Evolutionary conservation across 2,329 filamentous ascomycete species (phyloP), one percentile per base, ranked within the genome.

Genomic region (Aphanocladium album): DNA sequence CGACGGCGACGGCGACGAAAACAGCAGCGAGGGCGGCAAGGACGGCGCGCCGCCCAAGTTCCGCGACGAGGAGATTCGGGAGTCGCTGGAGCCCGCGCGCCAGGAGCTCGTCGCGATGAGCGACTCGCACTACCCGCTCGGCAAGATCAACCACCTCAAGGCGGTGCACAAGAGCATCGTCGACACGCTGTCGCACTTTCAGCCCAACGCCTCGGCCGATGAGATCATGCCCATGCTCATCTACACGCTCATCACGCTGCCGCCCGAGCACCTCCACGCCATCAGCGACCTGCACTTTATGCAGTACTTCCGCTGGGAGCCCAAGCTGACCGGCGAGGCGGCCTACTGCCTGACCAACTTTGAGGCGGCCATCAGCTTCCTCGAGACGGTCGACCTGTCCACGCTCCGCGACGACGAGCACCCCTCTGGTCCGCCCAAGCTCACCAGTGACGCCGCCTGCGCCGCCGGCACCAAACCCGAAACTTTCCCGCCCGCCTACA

Each of bases 171-270:
- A 96, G 77, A 89, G 88, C 65, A 98, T 99, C 64, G 95, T 99
- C 53, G 93, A 98, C 72, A 93, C 92, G 1, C 73, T 88, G 53
- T 81, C 84, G 4, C 80, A 85, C 66, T 87, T 88, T 62, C 85
- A 87, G 63, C 85, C 84, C 19, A 87, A 93, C 0, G 96, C 95
- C 1, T 98, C 95, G 1, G 95, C 95, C 2, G 95, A 99, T 71
- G 95, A 98, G 75, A 96, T 99, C 59, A 87, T 99, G 72, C 95
- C 95, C 0, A 96, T 96, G 73, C 82, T 99, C 64, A 99, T 99
- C 63, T 99, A 96, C 76, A 91, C 92, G 0, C 83, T 99, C 62
- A 96, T 99, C 71, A 97, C 92, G 2, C 88, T 93, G 49, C 89
- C 91, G 0, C 89, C 93, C 0, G 90, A 95, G 73, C 85, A 88